Evolutionary conservation across 1,139 yeast species (phyloP).

Genomic region (Tardiomyces depauwii): DNA sequence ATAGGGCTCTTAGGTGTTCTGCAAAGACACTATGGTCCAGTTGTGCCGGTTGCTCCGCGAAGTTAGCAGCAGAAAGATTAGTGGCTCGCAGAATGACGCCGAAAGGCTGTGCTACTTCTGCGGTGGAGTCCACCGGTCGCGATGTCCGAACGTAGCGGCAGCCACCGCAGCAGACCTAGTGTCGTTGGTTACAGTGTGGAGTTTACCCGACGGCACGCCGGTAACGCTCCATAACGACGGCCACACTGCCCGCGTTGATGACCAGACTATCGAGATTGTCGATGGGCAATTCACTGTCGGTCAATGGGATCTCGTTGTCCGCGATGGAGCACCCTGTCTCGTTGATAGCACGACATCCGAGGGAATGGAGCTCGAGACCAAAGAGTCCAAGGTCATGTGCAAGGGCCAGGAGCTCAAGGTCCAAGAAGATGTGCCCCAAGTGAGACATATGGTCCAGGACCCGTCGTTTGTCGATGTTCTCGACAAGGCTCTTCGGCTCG

Average conservation of each 20-base stretch:
- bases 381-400: not conserved
- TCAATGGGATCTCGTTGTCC: not conserved
- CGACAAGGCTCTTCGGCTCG: not conserved
- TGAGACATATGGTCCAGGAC: not conserved
- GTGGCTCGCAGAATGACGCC: not conserved
- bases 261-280: not conserved
- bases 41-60: not conserved
- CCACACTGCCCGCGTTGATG: not conserved
- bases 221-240: not conserved
- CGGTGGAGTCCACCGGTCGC: not conserved
- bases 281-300: not conserved
- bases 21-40: not conserved
- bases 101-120: not conserved
- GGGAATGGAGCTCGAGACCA: not conserved
- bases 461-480: not conserved
- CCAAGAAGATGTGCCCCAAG: not conserved
- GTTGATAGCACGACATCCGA: not conserved
- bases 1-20: no score
- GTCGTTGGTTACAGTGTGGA: not conserved
- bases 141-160: not conserved
- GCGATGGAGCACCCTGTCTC: not conserved
- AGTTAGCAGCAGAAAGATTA: not conserved
- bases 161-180: not conserved
- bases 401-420: not conserved
- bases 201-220: not conserved